Evolutionary conservation across 768 basidiomycete genomes (phyloP).

Genomic region (Suillus plorans): DNA sequence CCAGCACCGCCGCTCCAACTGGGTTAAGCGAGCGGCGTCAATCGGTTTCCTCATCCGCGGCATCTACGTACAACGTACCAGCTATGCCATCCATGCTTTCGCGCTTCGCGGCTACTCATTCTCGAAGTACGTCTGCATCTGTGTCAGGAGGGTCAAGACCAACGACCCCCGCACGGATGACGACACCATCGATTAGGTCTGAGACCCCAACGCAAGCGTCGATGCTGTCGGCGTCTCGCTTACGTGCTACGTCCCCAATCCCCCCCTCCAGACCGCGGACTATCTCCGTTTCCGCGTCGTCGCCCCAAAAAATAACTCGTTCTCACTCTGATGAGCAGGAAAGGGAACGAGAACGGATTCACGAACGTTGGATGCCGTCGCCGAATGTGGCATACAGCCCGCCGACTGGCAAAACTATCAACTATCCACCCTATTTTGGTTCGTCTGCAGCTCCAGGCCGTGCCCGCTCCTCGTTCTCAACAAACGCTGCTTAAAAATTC

Average conservation of each 20-base stretch:
- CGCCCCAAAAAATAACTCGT: constrained; percentile 58
- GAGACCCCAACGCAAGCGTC: constrained; percentile 18
- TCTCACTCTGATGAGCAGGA: constrained; percentile 68
- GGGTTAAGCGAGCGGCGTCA: constrained; percentile 29
- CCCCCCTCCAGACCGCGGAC: constrained; percentile 46
- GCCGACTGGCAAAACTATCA: constrained; percentile 31
- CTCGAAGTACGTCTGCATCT: constrained; percentile 52
- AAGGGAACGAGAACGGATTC: constrained; percentile 44
- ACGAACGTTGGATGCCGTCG: constrained; percentile 67
- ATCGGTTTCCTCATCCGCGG: constrained; percentile 29
- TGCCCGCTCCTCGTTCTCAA: constrained; percentile 33
- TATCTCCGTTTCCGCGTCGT: constrained; percentile 45
- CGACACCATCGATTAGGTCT: constrained; percentile 26
- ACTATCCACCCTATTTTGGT: constrained; percentile 25
- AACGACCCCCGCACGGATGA: constrained; percentile 32
- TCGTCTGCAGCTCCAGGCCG: constrained; percentile 13
- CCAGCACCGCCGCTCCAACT: constrained; percentile 26
- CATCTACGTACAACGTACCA: constrained; percentile 33
- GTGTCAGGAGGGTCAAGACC: constrained; percentile 40
- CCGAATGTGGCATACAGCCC: constrained; percentile 36
- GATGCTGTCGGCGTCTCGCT: constrained; percentile 24
- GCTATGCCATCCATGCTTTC: constrained; percentile 47
- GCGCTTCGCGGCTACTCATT: constrained; percentile 53
- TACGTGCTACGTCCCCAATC: constrained; percentile 31
- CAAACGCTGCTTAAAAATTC: constrained; percentile 33